Evolutionary conservation across 805 yeast species (phyloP).

Genomic region (Dipodascopsis uninucleata): DNA sequence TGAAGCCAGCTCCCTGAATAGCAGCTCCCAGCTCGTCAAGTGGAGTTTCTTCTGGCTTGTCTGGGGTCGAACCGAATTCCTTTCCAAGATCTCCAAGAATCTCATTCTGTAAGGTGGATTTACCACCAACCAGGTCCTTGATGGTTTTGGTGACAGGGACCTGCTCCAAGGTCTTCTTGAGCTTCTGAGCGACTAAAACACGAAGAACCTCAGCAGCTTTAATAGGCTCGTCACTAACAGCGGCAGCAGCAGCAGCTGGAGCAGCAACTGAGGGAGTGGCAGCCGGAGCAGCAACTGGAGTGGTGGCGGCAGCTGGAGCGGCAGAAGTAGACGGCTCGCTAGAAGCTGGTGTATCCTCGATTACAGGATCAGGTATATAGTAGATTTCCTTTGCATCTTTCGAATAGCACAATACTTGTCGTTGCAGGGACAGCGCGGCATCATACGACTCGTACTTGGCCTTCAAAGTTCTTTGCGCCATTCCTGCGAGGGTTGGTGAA

Average conservation of each 20-base stretch:
- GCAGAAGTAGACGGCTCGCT: constrained; percentile 45
- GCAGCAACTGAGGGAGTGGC: constrained; percentile 62
- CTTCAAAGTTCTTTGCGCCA: constrained; percentile 95
- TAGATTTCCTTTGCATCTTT: constrained; percentile 95
- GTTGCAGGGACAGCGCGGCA: constrained; percentile 86
- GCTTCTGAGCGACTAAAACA: constrained; percentile 89
- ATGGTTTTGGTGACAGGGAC: constrained; percentile 88
- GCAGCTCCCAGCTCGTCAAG: constrained; percentile 91
- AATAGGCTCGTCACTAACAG: constrained; percentile 85
- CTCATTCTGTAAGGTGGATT: constrained; percentile 97
- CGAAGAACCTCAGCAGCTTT: constrained; percentile 79
- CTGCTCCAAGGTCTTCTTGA: constrained; percentile 84
- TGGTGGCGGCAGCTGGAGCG: constrained; percentile 54
- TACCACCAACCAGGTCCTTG: constrained; percentile 97
- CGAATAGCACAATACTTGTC: constrained; percentile 93
- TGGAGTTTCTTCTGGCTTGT: constrained; percentile 98
- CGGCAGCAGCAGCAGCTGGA: constrained; percentile 75
- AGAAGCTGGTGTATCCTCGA: constrained; percentile 34
- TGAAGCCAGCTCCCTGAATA: constrained; percentile 79
- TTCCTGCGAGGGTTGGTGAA: constrained; percentile 96
- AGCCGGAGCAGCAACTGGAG: constrained; percentile 57
- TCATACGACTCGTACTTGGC: constrained; percentile 96
- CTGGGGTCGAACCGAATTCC: constrained; percentile 97
- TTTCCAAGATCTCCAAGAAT: constrained; percentile 97
- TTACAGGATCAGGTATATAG: constrained; percentile 58